A percentile compares a stretch with the other conserved stretches of the same genome.
Conservation (phyloP, 179 eudicot species). For the Pouteria campechiana region DNA sequence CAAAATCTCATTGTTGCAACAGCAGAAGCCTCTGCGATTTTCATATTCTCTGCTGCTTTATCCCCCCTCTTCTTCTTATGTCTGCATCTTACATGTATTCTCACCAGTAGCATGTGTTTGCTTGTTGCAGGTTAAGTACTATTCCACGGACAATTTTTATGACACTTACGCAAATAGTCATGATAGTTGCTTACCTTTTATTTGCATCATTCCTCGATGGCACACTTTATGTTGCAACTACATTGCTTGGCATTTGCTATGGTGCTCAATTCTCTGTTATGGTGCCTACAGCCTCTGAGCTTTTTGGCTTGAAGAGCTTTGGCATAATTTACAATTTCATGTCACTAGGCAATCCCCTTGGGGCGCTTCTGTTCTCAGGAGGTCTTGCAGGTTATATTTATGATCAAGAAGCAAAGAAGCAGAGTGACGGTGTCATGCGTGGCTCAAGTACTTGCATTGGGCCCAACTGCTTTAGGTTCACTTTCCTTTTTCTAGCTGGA, state of each 20-base stretch:
- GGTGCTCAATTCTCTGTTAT: constrained; percentile 60
- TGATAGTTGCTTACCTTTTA: constrained; percentile 52
- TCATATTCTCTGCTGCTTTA: too few relatives aligned
- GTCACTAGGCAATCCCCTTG: constrained; percentile 64
- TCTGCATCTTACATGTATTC: neutral
- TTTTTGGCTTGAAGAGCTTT: constrained; percentile 61
- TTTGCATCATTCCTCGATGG: constrained; percentile 54
- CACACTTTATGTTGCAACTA: constrained; percentile 55
- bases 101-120: too few relatives aligned
- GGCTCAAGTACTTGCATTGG: constrained; percentile 40
- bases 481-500: constrained; percentile 60
- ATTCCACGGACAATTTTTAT: constrained; percentile 67
- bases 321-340: constrained; percentile 60
- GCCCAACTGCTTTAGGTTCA: constrained; percentile 48
- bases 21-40: too few relatives aligned
- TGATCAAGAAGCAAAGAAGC: constrained; percentile 59
- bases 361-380: constrained; percentile 72
- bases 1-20: too few relatives aligned
- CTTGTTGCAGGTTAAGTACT: constrained; percentile 44
- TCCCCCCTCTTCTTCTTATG: too few relatives aligned
- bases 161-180: constrained; percentile 53
- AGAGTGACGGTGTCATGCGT: too few relatives aligned
- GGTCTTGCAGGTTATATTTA: constrained; percentile 59
- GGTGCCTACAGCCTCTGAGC: constrained; percentile 86
- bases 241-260: constrained; percentile 59